Percentiles rank a stretch among this genome's conserved stretches.
These are phyloP conservation scores for Ashbya aceris DNA, from an alignment of 1,139 yeast genomes.

Conservation along the genomic window DNA sequence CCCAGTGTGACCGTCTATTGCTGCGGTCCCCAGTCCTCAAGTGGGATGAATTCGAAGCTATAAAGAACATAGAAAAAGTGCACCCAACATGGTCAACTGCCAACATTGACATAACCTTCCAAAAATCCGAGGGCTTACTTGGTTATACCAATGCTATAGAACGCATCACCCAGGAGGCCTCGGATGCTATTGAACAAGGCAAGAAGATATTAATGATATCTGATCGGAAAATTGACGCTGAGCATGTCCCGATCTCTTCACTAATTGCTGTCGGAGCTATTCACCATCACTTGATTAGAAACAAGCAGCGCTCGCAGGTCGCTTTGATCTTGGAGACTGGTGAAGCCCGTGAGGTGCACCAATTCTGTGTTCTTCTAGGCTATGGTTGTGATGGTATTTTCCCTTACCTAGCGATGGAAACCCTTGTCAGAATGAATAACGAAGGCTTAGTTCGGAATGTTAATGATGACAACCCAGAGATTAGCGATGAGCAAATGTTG, in stretches of 20 bases:
- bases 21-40: constrained; percentile 77
- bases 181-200: constrained; percentile 70
- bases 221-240: constrained; percentile 53
- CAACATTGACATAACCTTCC: constrained; percentile 83
- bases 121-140: constrained; percentile 66
- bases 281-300: constrained; percentile 92
- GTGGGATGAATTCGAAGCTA: constrained; percentile 62
- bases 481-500: constrained; percentile 52
- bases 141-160: constrained; percentile 85
- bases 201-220: constrained; percentile 68
- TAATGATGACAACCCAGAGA: constrained; percentile 28
- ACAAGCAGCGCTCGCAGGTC: constrained; percentile 92
- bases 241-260: constrained; percentile 77
- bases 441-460: constrained; percentile 66
- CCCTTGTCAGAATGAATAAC: constrained; percentile 72
- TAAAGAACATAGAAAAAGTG: constrained; percentile 59
- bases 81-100: constrained; percentile 83
- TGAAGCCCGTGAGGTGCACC: constrained; percentile 97
- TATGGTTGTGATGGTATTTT: constrained; percentile 96
- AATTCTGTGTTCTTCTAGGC: constrained; percentile 86
- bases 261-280: constrained; percentile 94
- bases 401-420: constrained; percentile 90
- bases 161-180: constrained; percentile 79
- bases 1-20: constrained; percentile 81
- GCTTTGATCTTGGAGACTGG: constrained; percentile 89